These are phyloP conservation scores for Evansstolkia leycettana DNA, from an alignment of 495 filamentous ascomycete genomes.

Conservation along the genomic window DNA sequence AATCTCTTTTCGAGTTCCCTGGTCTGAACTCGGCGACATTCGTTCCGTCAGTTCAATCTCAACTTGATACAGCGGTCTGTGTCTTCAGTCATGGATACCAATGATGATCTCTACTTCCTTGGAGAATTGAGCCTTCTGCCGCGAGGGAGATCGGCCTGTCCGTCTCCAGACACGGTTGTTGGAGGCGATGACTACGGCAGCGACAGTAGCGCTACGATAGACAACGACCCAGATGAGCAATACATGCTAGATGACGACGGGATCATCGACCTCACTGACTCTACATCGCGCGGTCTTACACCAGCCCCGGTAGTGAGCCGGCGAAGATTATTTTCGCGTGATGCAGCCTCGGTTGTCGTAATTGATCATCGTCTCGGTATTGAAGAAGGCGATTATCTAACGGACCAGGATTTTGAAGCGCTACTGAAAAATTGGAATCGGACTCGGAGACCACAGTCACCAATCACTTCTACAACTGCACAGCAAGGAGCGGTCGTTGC, in stretches of 20 bases:
- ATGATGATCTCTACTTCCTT: too few relatives aligned
- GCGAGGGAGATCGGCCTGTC: too few relatives aligned
- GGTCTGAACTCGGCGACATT: too few relatives aligned
- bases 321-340: neutral
- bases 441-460: neutral
- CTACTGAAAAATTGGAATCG: conserved; percentile 4
- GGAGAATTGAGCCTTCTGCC: too few relatives aligned
- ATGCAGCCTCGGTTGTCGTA: neutral
- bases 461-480: neutral
- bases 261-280: conserved; percentile 5
- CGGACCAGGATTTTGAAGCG: conserved; percentile 10
- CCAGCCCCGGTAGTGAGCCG: neutral
- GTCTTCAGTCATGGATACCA: too few relatives aligned
- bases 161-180: neutral
- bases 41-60: too few relatives aligned
- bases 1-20: too few relatives aligned
- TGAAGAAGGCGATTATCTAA: conserved; percentile 13
- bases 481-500: too few relatives aligned
- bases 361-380: neutral
- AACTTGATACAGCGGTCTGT: too few relatives aligned
- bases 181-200: conserved; percentile 3
- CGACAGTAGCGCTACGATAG: conserved; percentile 2
- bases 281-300: neutral
- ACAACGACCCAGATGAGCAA: conserved; percentile 7
- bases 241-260: conserved; percentile 2